These are phyloP conservation scores for Gossypium schwendimanii DNA, from an alignment of 441 rosid species.

Conservation along the genomic window DNA sequence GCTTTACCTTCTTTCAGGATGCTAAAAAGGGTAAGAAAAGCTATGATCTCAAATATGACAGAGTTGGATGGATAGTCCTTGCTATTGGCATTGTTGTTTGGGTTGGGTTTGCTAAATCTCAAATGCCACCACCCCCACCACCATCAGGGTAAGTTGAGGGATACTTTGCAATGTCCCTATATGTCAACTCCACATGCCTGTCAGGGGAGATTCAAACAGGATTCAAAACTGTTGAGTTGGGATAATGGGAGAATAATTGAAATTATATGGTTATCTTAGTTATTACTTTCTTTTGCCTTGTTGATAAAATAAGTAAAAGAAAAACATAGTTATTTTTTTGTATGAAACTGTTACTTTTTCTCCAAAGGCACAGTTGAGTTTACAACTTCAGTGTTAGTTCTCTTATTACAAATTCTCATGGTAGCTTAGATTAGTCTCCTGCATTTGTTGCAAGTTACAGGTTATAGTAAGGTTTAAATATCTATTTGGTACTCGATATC, in stretches of 20 bases:
- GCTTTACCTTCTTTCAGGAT: slow-evolving; percentile 29
- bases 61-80: slow-evolving; percentile 78
- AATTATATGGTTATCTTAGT: background rate
- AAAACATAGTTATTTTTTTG: background rate
- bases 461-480: no score
- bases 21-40: slow-evolving; percentile 42
- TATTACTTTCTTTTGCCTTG: background rate
- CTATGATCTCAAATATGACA: slow-evolving; percentile 69
- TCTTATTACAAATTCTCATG: no score
- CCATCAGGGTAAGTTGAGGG: slow-evolving; percentile 29
- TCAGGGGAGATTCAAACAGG: slow-evolving; percentile 2
- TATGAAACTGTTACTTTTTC: background rate
- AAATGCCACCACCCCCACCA: slow-evolving; percentile 49
- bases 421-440: no score
- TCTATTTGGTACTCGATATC: no score
- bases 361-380: background rate
- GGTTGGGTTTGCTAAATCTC: slow-evolving; percentile 76
- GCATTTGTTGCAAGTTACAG: no score
- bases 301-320: no score
- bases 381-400: no score
- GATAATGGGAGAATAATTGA: slow-evolving; percentile 1
- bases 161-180: background rate
- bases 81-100: slow-evolving; percentile 77
- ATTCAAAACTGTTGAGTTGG: background rate
- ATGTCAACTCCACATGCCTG: background rate